Evolutionary conservation across 371 early-diverging fungal genomes (phyloP), one percentile per base, ranked within the genome.

Genomic region (Actinomortierella ambigua): DNA sequence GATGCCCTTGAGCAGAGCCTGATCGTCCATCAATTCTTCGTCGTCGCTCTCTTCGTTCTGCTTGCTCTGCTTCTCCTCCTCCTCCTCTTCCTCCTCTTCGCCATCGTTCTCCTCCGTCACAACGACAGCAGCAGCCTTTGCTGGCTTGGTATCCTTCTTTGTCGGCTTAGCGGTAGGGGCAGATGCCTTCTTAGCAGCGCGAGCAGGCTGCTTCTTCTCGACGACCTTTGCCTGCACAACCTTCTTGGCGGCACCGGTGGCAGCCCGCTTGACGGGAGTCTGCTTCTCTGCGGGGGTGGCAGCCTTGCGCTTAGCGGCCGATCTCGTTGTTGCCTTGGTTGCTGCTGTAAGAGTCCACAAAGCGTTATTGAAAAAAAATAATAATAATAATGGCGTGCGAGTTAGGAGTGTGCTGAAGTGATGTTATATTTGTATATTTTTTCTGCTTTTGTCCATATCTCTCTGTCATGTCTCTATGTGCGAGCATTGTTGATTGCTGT

Each of bases 1-100:
- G 28, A 82, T 75, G 50, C 77, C 84, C 59, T 81, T 83, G 59
- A 84, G 64, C 53, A 87, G 79, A 18, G 81, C 69, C 49, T 77
- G 76, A 52, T 83, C 78, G 71, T 62, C 80, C 84, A 67, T 83
- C 80, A 50, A 69, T 63, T 63, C 78, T 43, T 79, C 73, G 2
- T 76, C 79, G 11, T 60, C 65, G 14, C 69, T 60, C n/a, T 75
- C 66, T n/a, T 69, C 77, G 0, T 75, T 77, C 6, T 76, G 77
- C 15, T 63, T 65, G 14, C 69, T 60, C n/a, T 75, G 63, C 18
- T 67, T 55, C 1, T 68, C 76, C 14, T 18, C 50, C 23, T 60
- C 55, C 54, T 67, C 60, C 27, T 71, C 55, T 13, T 53, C 62
- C 18, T 50, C 57, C 7, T 46, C 17, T 53, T 23, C 55, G 44